These are phyloP conservation scores for Acrocalymma vagum DNA, from an alignment of 2,329 filamentous ascomycete species.

Conservation along the genomic window DNA sequence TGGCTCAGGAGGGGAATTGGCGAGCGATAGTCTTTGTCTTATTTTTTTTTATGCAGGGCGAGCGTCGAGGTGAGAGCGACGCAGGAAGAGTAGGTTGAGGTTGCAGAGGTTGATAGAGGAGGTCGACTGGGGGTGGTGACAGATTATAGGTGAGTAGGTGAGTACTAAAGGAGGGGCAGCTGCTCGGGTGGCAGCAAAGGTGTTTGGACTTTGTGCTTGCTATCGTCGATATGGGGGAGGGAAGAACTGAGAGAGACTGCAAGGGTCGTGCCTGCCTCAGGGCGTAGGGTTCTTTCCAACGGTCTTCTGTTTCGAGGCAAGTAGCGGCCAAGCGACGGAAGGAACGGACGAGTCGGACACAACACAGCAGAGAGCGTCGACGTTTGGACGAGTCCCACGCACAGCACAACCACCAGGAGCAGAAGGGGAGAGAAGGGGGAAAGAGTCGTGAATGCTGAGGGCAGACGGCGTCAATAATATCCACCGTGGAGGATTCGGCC, in stretches of 20 bases:
- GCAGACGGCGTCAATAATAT: slow-evolving; percentile 19
- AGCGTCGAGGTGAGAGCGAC: slow-evolving; percentile 3
- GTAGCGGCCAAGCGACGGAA: slow-evolving; percentile 35
- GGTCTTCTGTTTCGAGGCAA: slow-evolving; percentile 28
- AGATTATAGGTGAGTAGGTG: slow-evolving; percentile 8
- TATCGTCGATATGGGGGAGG: slow-evolving; percentile 18
- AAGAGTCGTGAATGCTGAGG: background rate
- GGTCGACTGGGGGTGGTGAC: background rate
- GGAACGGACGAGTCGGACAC: no score
- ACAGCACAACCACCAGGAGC: no score
- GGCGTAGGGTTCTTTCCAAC: slow-evolving; percentile 34
- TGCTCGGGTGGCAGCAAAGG: slow-evolving; percentile 14
- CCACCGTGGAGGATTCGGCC: slow-evolving; percentile 18
- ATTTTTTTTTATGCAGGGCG: slow-evolving; percentile 4
- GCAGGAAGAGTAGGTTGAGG: slow-evolving; percentile 5
- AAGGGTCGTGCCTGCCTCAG: slow-evolving; percentile 40
- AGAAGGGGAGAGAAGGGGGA: background rate
- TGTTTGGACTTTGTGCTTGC: slow-evolving; percentile 18
- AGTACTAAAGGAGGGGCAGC: slow-evolving; percentile 21
- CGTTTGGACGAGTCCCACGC: no score
- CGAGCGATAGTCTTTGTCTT: slow-evolving; percentile 39
- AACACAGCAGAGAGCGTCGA: no score
- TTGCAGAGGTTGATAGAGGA: background rate
- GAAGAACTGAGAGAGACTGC: slow-evolving; percentile 30
- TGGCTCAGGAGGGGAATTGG: slow-evolving; percentile 19